Evolutionary conservation across 169 alveolate species (phyloP), one percentile per base, ranked within the genome.

Genomic region (Theileria sp.): DNA sequence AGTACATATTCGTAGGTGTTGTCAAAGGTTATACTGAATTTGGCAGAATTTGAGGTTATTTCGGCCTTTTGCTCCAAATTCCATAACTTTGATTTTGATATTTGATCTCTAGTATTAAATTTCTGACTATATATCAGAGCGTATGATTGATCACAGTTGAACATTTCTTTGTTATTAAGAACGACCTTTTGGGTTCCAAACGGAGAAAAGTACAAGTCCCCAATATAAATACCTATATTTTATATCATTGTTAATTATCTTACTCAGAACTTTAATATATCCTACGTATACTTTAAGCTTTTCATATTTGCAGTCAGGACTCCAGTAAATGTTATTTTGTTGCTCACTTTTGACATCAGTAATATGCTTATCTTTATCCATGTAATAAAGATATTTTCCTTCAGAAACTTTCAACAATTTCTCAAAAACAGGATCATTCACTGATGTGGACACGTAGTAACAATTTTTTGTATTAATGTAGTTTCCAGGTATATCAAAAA

Each of bases 401-500:
- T 32, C 50, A 28, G 34, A 21, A 13, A 10, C 19, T 6, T 49
- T 28, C 2, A 80, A 36, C 64, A 74, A 19, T 71, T 2, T 15
- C 17, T 44, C 26, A 5, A 26, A 50, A 5, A 8, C 73, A 5
- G 67, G 26, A 10, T 19, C 61, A 21, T 8, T 7, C 1, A 15
- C 28, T 26, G n/a, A 10, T n/a, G 9, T 23, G 17, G 80, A 32
- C 19, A 68, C 62, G 3, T 25, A 73, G 34, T 66, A 50, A 0
- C 15, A 56, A 58, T 76, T 25, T 23, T 5, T 12, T 9, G 80
- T 75, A 3, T 3, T n/a, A 7, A 17, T 21, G 21, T 25, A 82
- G 2, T 7, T 54, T 17, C 88, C 88, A 1, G 19, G 13, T 17
- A 82, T 64, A 3, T 66, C 15, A 3, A 82, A 66, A n/a, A 76